These are phyloP conservation scores for Viola pubescens DNA, from an alignment of 441 rosid genomes.

Conservation along the genomic window DNA sequence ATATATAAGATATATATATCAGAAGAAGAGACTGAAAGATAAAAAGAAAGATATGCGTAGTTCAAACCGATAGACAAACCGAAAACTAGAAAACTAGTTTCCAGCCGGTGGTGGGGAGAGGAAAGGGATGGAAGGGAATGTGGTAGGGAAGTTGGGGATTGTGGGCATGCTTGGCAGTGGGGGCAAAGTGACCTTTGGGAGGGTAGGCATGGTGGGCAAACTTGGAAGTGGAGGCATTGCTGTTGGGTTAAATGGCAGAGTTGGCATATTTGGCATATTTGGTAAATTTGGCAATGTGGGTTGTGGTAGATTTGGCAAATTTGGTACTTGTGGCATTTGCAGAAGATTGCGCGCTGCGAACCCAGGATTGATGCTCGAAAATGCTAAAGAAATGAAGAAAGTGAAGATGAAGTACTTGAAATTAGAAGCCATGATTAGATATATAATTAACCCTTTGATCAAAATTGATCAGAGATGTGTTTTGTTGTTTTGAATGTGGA, in stretches of 20 bases:
- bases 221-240: conserved; percentile 18
- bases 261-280: background rate
- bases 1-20: no score
- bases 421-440: background rate
- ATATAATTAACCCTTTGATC: background rate
- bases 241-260: background rate
- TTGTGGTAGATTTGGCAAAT: background rate
- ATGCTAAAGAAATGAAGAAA: background rate
- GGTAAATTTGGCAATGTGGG: no score
- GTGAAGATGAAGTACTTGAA: background rate
- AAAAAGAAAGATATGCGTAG: no score
- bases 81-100: background rate
- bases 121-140: conserved; percentile 19
- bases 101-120: conserved; percentile 18
- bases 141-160: conserved; percentile 15
- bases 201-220: conserved; percentile 12
- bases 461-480: no score
- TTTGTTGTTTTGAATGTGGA: no score
- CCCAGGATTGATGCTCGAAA: background rate
- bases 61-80: background rate
- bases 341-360: background rate
- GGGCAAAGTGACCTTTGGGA: conserved; percentile 21
- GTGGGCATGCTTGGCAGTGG: conserved; percentile 22
- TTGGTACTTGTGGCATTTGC: background rate
- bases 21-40: no score